Base-by-base conservation (phyloP, 345 rosid species). In the Bruguiera parviflora region DNA sequence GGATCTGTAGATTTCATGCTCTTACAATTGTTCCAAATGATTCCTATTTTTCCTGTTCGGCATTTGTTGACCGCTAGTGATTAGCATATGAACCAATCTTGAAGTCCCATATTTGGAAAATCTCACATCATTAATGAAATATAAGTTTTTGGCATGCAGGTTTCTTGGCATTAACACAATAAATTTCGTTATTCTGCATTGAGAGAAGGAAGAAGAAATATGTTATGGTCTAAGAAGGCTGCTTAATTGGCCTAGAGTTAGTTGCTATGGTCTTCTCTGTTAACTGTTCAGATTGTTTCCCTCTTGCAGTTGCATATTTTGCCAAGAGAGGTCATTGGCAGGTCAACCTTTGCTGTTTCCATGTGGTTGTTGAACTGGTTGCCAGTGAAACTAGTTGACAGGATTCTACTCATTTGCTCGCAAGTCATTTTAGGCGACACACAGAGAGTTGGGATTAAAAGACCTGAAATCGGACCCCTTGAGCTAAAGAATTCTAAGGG, bases 381-480 rank as follows among this genome's bases (percentile, higher is more conserved):
- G 35, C 90, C 92, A 0, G 56, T 84, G 20, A 78, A 70, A 61
- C 11, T 80, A 35, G 96, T 89, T 8, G 96, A 89, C 70, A 67
- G 63, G 65, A 72, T 89, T 22, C 84, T 89, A 56, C 78, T 89
- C 73, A 9, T 84, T 6, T 78, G 78, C 53, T 82, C 92, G 7
- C 55, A 68, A 66, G 21, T 85, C 22, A 70, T 77, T 20, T 70
- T 89, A 39, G 92, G 95, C 47, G 81, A 85, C 67, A 87, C 88
- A 13, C 70, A 69, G 64, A 81, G 71, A 72, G n/a, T 65, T 39
- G 90, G 95, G 39, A 81, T 89, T 47, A 78, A 73, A 65, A 69
- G 90, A 58, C 95, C 95, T 0, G 77, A 87, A 71, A 82, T 81
- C 1, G 95, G 95, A 53, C 95, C 95, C 11, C 70, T 87, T n/a